Evolutionary conservation across 805 yeast genomes (phyloP).

Genomic region (Starmerella floris): DNA sequence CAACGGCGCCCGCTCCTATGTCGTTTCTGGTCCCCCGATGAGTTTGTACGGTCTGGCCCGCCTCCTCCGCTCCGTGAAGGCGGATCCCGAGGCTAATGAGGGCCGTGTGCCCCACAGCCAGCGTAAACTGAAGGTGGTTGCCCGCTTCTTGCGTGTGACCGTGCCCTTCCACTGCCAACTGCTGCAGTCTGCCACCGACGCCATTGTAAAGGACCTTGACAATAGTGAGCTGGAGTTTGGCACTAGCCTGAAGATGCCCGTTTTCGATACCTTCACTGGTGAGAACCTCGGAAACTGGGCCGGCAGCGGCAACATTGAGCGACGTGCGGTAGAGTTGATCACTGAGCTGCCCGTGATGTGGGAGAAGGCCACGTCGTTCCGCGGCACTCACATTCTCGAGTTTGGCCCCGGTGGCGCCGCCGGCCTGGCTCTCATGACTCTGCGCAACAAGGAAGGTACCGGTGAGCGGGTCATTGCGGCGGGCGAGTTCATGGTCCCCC

Average conservation of each 20-base stretch:
- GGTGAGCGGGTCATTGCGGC: slow-evolving; percentile 91
- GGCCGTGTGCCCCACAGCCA: slow-evolving; percentile 86
- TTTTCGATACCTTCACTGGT: slow-evolving; percentile 81
- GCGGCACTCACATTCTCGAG: slow-evolving; percentile 73
- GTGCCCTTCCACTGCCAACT: slow-evolving; percentile 95
- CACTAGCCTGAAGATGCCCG: slow-evolving; percentile 64
- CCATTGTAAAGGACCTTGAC: slow-evolving; percentile 52
- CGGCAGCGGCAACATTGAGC: slow-evolving; percentile 37
- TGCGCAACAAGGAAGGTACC: slow-evolving; percentile 96
- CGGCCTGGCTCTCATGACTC: slow-evolving; percentile 91
- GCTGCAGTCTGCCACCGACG: slow-evolving; percentile 55
- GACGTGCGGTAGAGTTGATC: slow-evolving; percentile 68
- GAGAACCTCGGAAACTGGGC: slow-evolving; percentile 37
- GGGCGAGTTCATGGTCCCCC: slow-evolving; percentile 64
- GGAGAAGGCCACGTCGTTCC: slow-evolving; percentile 76
- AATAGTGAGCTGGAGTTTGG: slow-evolving; percentile 38
- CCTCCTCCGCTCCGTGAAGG: slow-evolving; percentile 84
- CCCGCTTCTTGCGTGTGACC: slow-evolving; percentile 85
- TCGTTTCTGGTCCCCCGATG: slow-evolving; percentile 96
- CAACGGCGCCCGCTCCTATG: slow-evolving; percentile 92
- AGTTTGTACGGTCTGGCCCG: slow-evolving; percentile 90
- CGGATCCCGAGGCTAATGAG: slow-evolving; percentile 88
- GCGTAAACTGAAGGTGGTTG: slow-evolving; percentile 85
- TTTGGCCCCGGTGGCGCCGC: slow-evolving; percentile 99
- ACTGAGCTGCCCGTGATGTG: slow-evolving; percentile 84